Conservation (phyloP, 331 rosid species). For the Cydonia oblonga region DNA sequence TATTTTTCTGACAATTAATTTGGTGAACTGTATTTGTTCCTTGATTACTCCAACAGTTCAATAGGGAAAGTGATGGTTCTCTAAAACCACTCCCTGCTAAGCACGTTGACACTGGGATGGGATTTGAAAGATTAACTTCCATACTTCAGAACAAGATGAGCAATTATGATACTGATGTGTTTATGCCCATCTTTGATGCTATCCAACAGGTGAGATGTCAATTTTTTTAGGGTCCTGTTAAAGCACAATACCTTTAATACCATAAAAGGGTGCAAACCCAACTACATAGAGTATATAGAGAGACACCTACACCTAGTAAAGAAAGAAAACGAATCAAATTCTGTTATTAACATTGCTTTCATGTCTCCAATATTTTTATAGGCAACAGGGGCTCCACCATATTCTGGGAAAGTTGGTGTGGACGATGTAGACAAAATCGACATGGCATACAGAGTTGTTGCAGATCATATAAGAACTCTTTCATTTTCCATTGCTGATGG, state of each 20-base stretch:
- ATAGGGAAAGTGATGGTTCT: conserved; percentile 83
- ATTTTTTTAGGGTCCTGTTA: neutral
- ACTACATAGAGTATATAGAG: neutral
- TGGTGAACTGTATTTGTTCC: neutral
- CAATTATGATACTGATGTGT: conserved; percentile 92
- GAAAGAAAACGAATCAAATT: neutral
- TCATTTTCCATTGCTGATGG: conserved; percentile 97
- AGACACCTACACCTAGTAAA: neutral
- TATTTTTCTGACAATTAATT: neutral
- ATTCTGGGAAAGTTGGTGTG: conserved; percentile 72
- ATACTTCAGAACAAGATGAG: conserved; percentile 81
- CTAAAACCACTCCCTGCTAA: conserved; percentile 82
- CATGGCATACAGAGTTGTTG: conserved; percentile 94
- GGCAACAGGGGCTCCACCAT: conserved; percentile 87
- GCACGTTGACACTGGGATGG: conserved; percentile 97
- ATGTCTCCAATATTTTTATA: conserved; percentile 16
- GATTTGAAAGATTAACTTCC: conserved; percentile 88
- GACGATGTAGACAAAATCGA: conserved; percentile 84
- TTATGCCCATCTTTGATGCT: conserved; percentile 79
- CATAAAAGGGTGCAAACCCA: neutral
- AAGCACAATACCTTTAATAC: neutral
- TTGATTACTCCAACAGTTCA: conserved; percentile 39
- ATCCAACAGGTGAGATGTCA: conserved; percentile 55
- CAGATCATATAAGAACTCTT: conserved; percentile 93
- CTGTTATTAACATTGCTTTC: neutral